These are phyloP conservation scores for Aphanoascus verrucosus DNA, from an alignment of 2,329 filamentous ascomycete species.

Conservation along the genomic window DNA sequence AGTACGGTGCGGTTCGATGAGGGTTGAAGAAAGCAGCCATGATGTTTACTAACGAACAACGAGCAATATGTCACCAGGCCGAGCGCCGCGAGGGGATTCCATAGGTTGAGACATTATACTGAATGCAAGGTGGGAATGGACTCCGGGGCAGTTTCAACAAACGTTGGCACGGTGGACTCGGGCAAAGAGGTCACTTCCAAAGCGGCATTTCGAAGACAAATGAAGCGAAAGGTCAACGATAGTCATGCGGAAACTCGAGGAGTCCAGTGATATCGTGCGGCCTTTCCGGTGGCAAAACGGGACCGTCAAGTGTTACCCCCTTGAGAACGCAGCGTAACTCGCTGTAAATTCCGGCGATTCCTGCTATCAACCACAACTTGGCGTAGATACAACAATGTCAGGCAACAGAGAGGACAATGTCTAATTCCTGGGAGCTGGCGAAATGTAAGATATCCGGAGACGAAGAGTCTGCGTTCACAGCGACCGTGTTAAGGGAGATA, in stretches of 20 bases:
- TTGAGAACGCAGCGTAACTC: too few relatives aligned
- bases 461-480: neutral
- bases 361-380: too few relatives aligned
- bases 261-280: neutral
- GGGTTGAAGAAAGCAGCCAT: conserved; percentile 8
- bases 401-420: too few relatives aligned
- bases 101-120: conserved; percentile 24
- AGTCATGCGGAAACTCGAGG: neutral
- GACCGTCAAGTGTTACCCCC: too few relatives aligned
- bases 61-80: conserved; percentile 35
- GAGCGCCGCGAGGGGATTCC: conserved; percentile 28
- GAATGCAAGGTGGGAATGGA: neutral
- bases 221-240: neutral
- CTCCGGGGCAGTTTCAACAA: neutral
- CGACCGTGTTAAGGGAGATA: neutral
- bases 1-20: conserved; percentile 10
- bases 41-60: conserved; percentile 35
- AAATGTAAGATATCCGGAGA: too few relatives aligned
- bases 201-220: conserved; percentile 4
- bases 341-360: too few relatives aligned
- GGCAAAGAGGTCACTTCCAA: neutral
- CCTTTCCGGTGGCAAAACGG: neutral
- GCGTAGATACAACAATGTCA: too few relatives aligned
- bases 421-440: too few relatives aligned
- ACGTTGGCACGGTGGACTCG: neutral